Evolutionary conservation across 176 grass and related monocot genomes (phyloP).

Genomic region (Saccharum officinarum): DNA sequence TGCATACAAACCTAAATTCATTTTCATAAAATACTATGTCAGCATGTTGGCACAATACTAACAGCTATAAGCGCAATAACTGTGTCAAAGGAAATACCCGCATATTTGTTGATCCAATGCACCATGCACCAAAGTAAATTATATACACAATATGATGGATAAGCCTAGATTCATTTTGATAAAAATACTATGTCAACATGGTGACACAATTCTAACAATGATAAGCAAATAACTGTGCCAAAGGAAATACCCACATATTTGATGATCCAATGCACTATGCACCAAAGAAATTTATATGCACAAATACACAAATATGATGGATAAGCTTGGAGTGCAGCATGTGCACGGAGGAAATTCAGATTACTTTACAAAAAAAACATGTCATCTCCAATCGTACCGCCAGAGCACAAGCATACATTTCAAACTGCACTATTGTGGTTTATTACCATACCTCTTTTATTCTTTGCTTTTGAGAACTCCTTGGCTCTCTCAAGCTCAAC

Average conservation of each 20-base stretch:
- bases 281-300: neutral
- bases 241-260: no score
- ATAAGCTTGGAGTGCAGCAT: neutral
- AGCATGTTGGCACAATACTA: neutral
- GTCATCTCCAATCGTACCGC: neutral
- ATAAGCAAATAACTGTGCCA: neutral
- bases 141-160: no score
- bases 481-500: conserved; percentile 75
- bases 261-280: no score
- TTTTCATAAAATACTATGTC: neutral
- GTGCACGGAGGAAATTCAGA: neutral
- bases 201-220: neutral
- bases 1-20: neutral
- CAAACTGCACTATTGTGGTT: neutral
- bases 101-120: neutral
- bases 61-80: neutral
- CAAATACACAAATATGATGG: neutral
- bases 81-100: neutral
- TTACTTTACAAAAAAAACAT: neutral
- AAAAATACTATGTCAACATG: neutral
- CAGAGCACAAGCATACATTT: neutral
- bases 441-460: conserved; percentile 58
- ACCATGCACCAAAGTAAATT: neutral
- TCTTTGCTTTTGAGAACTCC: conserved; percentile 77
- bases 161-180: neutral